Conservation (phyloP, 208 protist species). For the Crithidia bombi region DNA sequence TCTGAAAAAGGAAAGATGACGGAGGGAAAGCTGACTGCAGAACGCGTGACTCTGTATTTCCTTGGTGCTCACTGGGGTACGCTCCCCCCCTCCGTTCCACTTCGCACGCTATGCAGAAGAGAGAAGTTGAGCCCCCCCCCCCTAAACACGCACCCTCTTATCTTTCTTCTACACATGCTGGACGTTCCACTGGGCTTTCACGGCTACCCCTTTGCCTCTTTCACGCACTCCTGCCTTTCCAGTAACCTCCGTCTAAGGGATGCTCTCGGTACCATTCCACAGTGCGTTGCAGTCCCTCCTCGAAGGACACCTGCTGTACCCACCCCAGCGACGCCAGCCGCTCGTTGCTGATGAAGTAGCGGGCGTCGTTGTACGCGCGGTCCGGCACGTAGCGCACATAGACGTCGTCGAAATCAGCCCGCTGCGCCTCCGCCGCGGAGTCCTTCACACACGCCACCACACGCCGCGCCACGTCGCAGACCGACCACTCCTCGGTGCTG, state of each 20-base stretch:
- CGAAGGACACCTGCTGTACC: constrained; percentile 51
- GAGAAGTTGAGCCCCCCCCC: too few relatives aligned
- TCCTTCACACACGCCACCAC: constrained; percentile 39
- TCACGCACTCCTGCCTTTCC: constrained; percentile 5
- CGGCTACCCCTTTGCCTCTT: neutral
- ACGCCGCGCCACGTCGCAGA: constrained; percentile 51
- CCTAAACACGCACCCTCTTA: too few relatives aligned
- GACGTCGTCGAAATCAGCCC: constrained; percentile 25
- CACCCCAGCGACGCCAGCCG: constrained; percentile 84
- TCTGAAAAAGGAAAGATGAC: too few relatives aligned
- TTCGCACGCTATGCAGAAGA: too few relatives aligned
- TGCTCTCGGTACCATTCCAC: constrained; percentile 58
- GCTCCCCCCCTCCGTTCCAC: too few relatives aligned
- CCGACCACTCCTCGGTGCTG: constrained; percentile 55
- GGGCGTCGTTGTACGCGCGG: constrained; percentile 89
- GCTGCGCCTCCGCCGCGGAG: constrained; percentile 7
- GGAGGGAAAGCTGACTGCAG: too few relatives aligned
- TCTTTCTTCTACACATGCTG: neutral
- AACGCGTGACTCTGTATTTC: too few relatives aligned
- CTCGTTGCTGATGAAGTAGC: constrained; percentile 74
- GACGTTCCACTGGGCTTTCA: too few relatives aligned
- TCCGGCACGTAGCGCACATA: constrained; percentile 49
- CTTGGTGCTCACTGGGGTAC: too few relatives aligned
- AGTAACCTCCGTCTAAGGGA: constrained; percentile 23
- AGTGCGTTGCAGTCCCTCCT: constrained; percentile 57